phyloP scores from a whole-genome alignment of 1,139 yeast genomes.

The Lodderomyces theae region DNA sequence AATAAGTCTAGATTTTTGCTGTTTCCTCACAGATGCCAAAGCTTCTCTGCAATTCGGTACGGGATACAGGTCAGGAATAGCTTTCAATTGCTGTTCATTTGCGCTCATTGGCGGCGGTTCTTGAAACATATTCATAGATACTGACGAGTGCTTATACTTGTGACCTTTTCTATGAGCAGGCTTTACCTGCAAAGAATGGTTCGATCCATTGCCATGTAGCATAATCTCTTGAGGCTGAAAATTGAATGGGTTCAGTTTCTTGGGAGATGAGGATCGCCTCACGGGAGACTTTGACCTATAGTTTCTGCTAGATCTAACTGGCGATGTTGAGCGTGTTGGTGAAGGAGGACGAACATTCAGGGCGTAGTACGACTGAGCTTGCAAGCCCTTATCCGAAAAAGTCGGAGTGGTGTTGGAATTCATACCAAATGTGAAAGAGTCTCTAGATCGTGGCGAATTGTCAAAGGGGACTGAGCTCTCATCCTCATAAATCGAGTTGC shows the following conservation, averaged over 20 bases:
- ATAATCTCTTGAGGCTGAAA: slow-evolving; percentile 43
- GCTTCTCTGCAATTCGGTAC: slow-evolving; percentile 73
- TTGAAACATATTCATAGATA: slow-evolving; percentile 91
- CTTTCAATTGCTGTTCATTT: slow-evolving; percentile 51
- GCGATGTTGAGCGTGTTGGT: slow-evolving; percentile 34
- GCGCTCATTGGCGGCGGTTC: slow-evolving; percentile 74
- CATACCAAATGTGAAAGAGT: slow-evolving; percentile 14
- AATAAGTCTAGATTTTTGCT: slow-evolving; percentile 54
- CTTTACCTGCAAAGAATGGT: slow-evolving; percentile 32
- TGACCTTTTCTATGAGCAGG: slow-evolving; percentile 90
- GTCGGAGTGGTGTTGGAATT: slow-evolving; percentile 4
- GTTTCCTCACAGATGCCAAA: slow-evolving; percentile 47
- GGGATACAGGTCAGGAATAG: slow-evolving; percentile 76
- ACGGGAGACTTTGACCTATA: slow-evolving; percentile 34
- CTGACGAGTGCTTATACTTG: slow-evolving; percentile 94
- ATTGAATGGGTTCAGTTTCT: slow-evolving; percentile 40
- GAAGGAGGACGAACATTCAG: slow-evolving; percentile 22
- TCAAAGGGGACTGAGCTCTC: slow-evolving; percentile 20
- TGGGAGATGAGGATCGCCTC: slow-evolving; percentile 27
- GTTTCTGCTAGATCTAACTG: slow-evolving; percentile 24
- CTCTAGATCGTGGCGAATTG: slow-evolving; percentile 25
- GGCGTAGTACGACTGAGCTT: slow-evolving; percentile 1
- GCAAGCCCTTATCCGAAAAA: slow-evolving; percentile 5
- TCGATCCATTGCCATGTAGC: slow-evolving; percentile 24
- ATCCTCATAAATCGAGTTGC: slow-evolving; percentile 31